Evolutionary conservation across 805 yeast species (phyloP), one percentile per base, ranked within the genome.

Genomic region (Candida dendrica): DNA sequence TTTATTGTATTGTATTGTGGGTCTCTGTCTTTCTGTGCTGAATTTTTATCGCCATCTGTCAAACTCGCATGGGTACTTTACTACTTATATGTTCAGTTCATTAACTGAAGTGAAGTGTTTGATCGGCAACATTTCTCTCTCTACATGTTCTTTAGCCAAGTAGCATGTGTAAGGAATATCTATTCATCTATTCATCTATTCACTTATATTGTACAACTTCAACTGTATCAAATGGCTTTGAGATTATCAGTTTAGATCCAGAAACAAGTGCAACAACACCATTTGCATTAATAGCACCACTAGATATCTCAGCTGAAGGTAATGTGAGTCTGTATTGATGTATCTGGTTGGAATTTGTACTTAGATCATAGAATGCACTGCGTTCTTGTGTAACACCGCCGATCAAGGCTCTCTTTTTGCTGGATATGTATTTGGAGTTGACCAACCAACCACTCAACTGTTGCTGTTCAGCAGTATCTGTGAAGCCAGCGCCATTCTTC

Each of bases 401-500:
- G 40, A 55, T 48, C 2, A 51, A 39, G 3, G 44, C 40, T 17
- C 39, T 42, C 2, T 51, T 36, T 1, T 38, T 29, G 2, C 47
- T 42, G 7, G 54, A 37, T 14, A 55, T 42, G 35, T 51, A 55
- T 10, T 38, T 48, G 3, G 53, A 43, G 5, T 43, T 39, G 1
- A 20, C 11, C 2, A 41, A 17, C 61, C 61, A 56, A 5, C 60
- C 59, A 20, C 35, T 47, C 8, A 56, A 36, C 15, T 48, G 43
- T 1, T 47, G 34, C 19, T 50, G 47, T 9, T 41, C n/a, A 1
- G 45, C 36, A 9, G 58, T 47, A 15, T 32, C 41, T 1, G 69
- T 64, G 34, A 49, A 62, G 1, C 69, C 66, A 33, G 65, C 52
- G 18, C 69, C 69, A 17, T 65, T 65, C 18, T 39, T 37, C 3